Base-by-base conservation (phyloP, 768 basidiomycete species). In the Boletus pseudo-olivaceus region DNA sequence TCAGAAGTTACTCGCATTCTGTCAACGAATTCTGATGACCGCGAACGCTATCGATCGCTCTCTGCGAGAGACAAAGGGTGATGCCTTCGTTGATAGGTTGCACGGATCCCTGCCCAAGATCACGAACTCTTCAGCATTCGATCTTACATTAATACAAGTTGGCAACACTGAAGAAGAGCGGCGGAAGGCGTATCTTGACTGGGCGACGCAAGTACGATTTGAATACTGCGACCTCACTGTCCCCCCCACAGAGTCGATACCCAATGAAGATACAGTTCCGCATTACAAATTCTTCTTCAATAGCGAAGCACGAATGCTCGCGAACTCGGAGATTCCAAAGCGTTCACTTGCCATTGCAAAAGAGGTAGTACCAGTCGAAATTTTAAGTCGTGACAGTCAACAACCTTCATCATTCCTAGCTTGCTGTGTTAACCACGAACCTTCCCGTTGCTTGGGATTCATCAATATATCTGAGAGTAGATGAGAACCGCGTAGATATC, bases 361-460 rank as follows among this genome's bases (percentile, higher is more conserved):
- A 73, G 93, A 96, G 82, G 89, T 88, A 64, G 23, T n/a, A 27
- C 49, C n/a, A 20, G 33, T 48, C 39, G 26, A 48, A 20, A 42
- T 45, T 34, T 40, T 9, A 17, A 50, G 38, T 30, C 12, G 7
- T 29, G 19, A 48, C 9, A 27, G 14, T 53, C 54, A 7, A 60
- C 55, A 51, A 59, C 17, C 60, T 34, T 56, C 32, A 51, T 49
- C 34, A 47, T 56, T 55, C n/a, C 58, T 38, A 93, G 92, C 84
- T 97, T 56, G 93, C 95, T 2, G 91, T 95, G 37, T 79, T 98
- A 49, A 93, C 93, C 3, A 94, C 93, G 11, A 95, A 93, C 66
- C 76, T 98, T 26, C 95, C 95, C n/a, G 87, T 93, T 14, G 87
- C 91, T 7, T 97, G 93, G 90, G 85, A 93, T 63, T 96, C 94